Conservation (phyloP, 345 rosid species). For the Murraya paniculata region DNA sequence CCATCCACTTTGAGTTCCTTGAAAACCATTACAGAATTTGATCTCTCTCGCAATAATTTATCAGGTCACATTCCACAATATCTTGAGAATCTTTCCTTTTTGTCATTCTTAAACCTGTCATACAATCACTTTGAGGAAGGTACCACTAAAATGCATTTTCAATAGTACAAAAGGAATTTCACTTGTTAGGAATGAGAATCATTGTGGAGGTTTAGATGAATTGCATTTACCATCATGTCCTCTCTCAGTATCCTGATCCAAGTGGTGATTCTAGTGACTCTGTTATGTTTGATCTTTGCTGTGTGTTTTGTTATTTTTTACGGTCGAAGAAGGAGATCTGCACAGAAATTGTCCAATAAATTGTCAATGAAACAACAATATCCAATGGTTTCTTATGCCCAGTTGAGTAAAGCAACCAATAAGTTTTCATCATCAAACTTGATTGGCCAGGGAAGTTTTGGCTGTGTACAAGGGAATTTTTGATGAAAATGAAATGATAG, state of each 20-base stretch:
- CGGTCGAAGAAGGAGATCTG: not conserved
- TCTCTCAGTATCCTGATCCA: not conserved
- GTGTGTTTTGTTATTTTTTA: not conserved
- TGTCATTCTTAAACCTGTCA: constrained; percentile 12
- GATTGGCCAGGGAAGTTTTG: too few relatives aligned
- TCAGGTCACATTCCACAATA: constrained; percentile 4
- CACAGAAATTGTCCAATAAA: not conserved
- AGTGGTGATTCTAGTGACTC: not conserved
- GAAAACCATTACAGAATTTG: not conserved
- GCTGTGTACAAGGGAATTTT: too few relatives aligned
- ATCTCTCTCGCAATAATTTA: constrained; percentile 16
- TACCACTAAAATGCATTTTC: constrained; percentile 15
- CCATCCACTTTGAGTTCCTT: not conserved
- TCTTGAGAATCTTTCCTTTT: constrained; percentile 3
- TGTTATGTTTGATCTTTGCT: not conserved
- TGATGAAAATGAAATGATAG: too few relatives aligned
- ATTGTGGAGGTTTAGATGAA: constrained; percentile 17
- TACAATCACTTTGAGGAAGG: constrained; percentile 7
- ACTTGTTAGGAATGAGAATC: constrained; percentile 13
- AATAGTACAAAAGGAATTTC: not conserved
- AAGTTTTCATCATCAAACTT: too few relatives aligned
- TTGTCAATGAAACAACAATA: not conserved
- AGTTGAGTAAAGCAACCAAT: not conserved
- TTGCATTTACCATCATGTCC: constrained; percentile 6
- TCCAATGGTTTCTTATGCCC: not conserved